A percentile compares a stretch with the other conserved stretches of the same genome.
phyloP scores from a whole-genome alignment of 805 yeast species.

The Hanseniaspora vineae region DNA sequence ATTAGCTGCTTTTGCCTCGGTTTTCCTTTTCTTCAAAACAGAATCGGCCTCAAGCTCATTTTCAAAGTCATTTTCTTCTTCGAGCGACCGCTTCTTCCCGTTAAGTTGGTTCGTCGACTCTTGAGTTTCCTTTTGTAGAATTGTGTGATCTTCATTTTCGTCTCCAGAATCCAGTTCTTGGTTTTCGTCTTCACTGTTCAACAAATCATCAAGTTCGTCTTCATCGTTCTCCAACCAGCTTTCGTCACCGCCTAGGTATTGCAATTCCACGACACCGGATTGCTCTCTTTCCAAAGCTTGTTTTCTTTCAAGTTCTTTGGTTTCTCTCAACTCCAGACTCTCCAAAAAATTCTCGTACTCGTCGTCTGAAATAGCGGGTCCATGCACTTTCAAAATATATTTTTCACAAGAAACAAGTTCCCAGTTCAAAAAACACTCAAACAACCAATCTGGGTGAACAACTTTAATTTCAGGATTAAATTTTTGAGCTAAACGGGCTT shows the following conservation, averaged over 20 bases:
- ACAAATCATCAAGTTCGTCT: constrained; percentile 21
- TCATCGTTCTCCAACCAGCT: constrained; percentile 23
- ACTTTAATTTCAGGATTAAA: constrained; percentile 50
- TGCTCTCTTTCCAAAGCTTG: constrained; percentile 34
- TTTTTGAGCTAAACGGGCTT: constrained; percentile 68
- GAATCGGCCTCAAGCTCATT: constrained; percentile 3
- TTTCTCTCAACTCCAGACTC: not conserved
- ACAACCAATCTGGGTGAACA: constrained; percentile 90
- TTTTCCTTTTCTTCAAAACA: constrained; percentile 5
- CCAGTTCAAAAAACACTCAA: constrained; percentile 77
- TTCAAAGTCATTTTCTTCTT: not conserved
- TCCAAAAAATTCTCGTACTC: not conserved
- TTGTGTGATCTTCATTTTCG: no score
- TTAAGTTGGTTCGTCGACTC: not conserved
- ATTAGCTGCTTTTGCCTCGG: constrained; percentile 1
- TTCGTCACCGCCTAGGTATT: constrained; percentile 10
- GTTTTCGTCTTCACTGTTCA: constrained; percentile 14
- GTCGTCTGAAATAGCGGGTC: constrained; percentile 21
- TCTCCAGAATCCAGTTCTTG: no score
- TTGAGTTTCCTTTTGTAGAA: not conserved
- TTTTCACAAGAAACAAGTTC: constrained; percentile 47
- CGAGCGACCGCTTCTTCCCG: not conserved
- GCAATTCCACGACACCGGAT: constrained; percentile 24
- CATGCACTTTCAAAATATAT: constrained; percentile 40
- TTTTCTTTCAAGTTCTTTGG: constrained; percentile 1